Evolutionary conservation across 176 grass and related monocot species (phyloP).

Genomic region (Ampelocalamus luodianensis): DNA sequence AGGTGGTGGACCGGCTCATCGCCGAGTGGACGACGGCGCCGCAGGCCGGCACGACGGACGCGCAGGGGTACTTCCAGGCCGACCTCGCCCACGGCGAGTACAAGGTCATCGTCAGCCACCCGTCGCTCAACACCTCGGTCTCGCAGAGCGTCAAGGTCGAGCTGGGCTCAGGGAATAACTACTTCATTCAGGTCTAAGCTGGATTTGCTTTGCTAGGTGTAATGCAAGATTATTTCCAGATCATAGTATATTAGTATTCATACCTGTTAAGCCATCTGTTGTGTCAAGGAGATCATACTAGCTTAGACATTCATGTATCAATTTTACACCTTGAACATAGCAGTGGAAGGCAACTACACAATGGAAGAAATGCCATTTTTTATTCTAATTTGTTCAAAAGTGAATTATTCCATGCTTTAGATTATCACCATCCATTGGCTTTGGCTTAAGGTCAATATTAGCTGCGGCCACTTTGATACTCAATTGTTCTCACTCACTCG

Average conservation of each 20-base stretch:
- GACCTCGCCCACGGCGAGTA: slow-evolving; percentile 73
- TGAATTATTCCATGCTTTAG: slow-evolving; percentile 18
- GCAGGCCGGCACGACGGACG: slow-evolving; percentile 50
- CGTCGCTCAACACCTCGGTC: slow-evolving; percentile 49
- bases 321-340: slow-evolving; percentile 37
- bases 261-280: background rate
- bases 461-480: slow-evolving; percentile 8
- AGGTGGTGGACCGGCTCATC: slow-evolving; percentile 80
- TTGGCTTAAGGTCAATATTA: slow-evolving; percentile 36
- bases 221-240: background rate
- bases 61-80: slow-evolving; percentile 55
- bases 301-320: slow-evolving; percentile 36
- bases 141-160: slow-evolving; percentile 65
- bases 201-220: slow-evolving; percentile 13
- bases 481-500: background rate
- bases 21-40: slow-evolving; percentile 56
- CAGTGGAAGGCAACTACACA: background rate
- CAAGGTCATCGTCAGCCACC: slow-evolving; percentile 62
- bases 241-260: background rate
- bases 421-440: background rate
- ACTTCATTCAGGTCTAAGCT: slow-evolving; percentile 52
- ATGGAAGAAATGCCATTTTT: background rate
- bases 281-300: slow-evolving; percentile 25
- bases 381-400: background rate
- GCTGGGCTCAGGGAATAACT: slow-evolving; percentile 35